A percentile compares a stretch with the other conserved stretches of the same genome.
These are phyloP conservation scores for Fusarium devonianum DNA, from an alignment of 2,329 filamentous ascomycete genomes.

Conservation along the genomic window DNA sequence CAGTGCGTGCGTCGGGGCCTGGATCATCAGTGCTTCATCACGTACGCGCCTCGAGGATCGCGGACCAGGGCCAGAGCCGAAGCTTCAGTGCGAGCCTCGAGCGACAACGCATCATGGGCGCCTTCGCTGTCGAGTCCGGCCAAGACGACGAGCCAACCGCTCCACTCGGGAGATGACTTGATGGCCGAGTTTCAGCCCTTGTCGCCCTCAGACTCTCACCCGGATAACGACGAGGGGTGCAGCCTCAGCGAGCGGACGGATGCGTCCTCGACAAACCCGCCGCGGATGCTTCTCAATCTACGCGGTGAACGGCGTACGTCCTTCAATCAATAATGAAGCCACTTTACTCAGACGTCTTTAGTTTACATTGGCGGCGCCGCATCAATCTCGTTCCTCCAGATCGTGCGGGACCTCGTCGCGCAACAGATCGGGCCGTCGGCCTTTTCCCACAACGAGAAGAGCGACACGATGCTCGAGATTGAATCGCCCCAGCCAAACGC, in stretches of 20 bases:
- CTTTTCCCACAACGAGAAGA: slow-evolving; percentile 41
- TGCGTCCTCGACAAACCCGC: slow-evolving; percentile 27
- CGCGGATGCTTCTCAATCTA: slow-evolving; percentile 59
- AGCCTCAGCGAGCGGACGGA: slow-evolving; percentile 15
- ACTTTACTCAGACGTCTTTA: slow-evolving; percentile 28
- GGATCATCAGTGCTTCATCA: slow-evolving; percentile 47
- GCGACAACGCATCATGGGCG: background rate
- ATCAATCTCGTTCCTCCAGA: slow-evolving; percentile 62
- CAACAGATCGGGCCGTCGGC: slow-evolving; percentile 39
- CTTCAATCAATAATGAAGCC: background rate
- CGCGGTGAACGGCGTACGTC: slow-evolving; percentile 58
- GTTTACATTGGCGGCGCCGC: slow-evolving; percentile 60
- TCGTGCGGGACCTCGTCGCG: slow-evolving; percentile 36
- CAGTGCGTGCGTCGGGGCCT: slow-evolving; percentile 55
- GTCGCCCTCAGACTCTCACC: slow-evolving; percentile 44
- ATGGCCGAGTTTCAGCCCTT: slow-evolving; percentile 34
- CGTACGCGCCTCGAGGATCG: slow-evolving; percentile 44
- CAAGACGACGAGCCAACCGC: slow-evolving; percentile 1
- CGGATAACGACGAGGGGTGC: slow-evolving; percentile 31
- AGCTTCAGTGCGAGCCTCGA: slow-evolving; percentile 9
- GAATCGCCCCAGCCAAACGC: slow-evolving; percentile 25
- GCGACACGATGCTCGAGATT: slow-evolving; percentile 40
- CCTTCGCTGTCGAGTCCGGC: background rate
- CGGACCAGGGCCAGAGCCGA: slow-evolving; percentile 30
- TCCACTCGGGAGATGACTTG: slow-evolving; percentile 7